Percentiles rank a stretch among this genome's conserved stretches.
These are phyloP conservation scores for Candida stauntonica DNA, from an alignment of 805 yeast species.

Conservation along the genomic window DNA sequence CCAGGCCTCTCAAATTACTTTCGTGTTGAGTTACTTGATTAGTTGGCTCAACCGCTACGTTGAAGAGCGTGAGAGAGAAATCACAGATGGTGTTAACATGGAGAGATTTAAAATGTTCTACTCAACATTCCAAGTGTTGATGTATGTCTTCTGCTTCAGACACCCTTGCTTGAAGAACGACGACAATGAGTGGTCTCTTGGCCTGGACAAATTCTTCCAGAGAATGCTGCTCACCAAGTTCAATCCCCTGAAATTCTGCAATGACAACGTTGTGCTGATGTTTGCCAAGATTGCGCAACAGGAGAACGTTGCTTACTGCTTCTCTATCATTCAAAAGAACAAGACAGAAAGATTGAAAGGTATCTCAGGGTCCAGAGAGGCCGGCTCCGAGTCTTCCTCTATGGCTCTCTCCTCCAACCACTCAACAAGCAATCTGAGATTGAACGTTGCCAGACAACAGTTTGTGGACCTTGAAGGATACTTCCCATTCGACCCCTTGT, in stretches of 20 bases:
- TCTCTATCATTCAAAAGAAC: constrained; percentile 87
- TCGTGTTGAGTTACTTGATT: constrained; percentile 75
- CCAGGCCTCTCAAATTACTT: constrained; percentile 66
- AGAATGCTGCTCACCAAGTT: constrained; percentile 80
- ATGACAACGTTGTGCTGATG: constrained; percentile 87
- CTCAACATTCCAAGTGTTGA: constrained; percentile 83
- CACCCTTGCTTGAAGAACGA: constrained; percentile 50
- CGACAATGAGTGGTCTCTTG: constrained; percentile 64
- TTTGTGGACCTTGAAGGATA: constrained; percentile 89
- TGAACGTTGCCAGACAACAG: constrained; percentile 61
- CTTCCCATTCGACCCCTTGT: constrained; percentile 93
- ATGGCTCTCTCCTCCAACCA: neutral
- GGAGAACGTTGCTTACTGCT: constrained; percentile 88
- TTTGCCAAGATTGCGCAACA: constrained; percentile 91
- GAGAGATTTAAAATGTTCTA: constrained; percentile 86
- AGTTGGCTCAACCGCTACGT: constrained; percentile 83
- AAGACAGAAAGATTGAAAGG: constrained; percentile 47
- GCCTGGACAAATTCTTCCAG: constrained; percentile 81
- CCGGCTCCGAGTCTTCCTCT: constrained; percentile 3
- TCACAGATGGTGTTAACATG: constrained; percentile 68
- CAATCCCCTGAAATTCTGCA: constrained; percentile 90
- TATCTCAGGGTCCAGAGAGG: constrained; percentile 31
- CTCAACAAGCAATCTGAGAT: constrained; percentile 21
- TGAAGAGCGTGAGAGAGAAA: constrained; percentile 80
- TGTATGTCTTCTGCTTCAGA: constrained; percentile 90